Percentiles rank a stretch among this genome's conserved stretches.
These are phyloP conservation scores for Penicillium cosmopolitanum DNA, from an alignment of 495 filamentous ascomycete genomes.

Conservation along the genomic window DNA sequence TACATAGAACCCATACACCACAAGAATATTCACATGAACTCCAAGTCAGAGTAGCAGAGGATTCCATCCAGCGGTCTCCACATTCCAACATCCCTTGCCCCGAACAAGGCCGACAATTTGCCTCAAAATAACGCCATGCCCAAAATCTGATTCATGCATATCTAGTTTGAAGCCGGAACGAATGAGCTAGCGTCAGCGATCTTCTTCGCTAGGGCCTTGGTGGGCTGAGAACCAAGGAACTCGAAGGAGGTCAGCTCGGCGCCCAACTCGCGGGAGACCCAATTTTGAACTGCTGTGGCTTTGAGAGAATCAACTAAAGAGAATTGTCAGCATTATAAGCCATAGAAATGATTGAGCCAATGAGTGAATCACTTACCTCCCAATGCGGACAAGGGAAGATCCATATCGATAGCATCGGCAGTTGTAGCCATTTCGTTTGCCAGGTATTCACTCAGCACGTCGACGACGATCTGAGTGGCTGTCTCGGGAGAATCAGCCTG, in stretches of 20 bases:
- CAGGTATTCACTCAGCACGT: constrained; percentile 27
- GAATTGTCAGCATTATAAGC: constrained; percentile 12
- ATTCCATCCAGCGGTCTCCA: neutral
- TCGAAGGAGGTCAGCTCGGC: constrained; percentile 33
- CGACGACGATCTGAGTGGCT: constrained; percentile 19
- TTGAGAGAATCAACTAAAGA: constrained; percentile 43
- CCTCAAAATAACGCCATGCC: neutral
- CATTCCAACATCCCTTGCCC: neutral
- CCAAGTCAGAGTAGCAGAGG: neutral
- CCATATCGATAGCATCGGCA: constrained; percentile 28
- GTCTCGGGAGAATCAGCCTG: constrained; percentile 12
- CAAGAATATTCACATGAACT: constrained; percentile 1
- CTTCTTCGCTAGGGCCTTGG: constrained; percentile 26
- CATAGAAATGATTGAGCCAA: neutral
- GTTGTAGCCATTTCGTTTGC: constrained; percentile 30
- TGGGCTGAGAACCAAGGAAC: constrained; percentile 30
- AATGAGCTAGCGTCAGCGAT: constrained; percentile 28
- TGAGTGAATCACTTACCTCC: constrained; percentile 21
- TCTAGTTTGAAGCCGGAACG: constrained; percentile 23
- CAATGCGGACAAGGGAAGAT: constrained; percentile 30
- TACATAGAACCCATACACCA: neutral
- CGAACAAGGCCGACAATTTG: neutral
- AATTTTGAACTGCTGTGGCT: constrained; percentile 42
- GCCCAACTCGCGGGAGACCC: constrained; percentile 34
- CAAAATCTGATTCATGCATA: neutral